Evolutionary conservation across 176 grass and related monocot genomes (phyloP).

Genomic region (Oryza longistaminata): DNA sequence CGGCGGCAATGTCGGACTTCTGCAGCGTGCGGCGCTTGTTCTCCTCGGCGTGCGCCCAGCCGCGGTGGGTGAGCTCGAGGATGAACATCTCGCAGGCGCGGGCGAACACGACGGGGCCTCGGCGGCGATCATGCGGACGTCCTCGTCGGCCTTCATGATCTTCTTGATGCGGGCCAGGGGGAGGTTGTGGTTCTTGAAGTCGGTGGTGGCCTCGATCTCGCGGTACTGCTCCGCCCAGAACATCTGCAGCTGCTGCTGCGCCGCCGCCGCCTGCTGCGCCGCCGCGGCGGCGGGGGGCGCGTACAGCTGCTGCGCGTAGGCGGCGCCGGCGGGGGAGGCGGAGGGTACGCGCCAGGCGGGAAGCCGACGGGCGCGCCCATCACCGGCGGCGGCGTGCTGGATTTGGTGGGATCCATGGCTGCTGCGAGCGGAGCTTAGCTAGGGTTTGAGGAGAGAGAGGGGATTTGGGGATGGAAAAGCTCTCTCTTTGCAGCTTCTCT

Average conservation of each 20-base stretch:
- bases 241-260: constrained; percentile 80
- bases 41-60: constrained; percentile 92
- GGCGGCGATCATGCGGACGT: constrained; percentile 92
- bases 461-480: constrained; percentile 12
- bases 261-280: constrained; percentile 42
- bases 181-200: constrained; percentile 90
- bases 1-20: constrained; percentile 91
- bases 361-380: constrained; percentile 54
- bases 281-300: constrained; percentile 46
- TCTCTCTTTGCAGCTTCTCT: neutral
- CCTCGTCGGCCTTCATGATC: constrained; percentile 99
- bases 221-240: constrained; percentile 97
- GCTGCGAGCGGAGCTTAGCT: neutral
- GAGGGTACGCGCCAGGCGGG: constrained; percentile 54
- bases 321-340: constrained; percentile 3
- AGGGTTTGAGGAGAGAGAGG: constrained; percentile 41
- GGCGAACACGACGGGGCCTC: constrained; percentile 85
- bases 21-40: constrained; percentile 89
- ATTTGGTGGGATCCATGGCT: constrained; percentile 72
- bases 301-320: constrained; percentile 63
- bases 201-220: constrained; percentile 76
- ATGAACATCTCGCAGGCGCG: constrained; percentile 97
- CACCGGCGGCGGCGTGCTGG: constrained; percentile 59
- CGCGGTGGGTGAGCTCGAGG: constrained; percentile 83
- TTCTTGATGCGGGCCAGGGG: constrained; percentile 92